These are phyloP conservation scores for Ceraceosorus guamensis DNA, from an alignment of 1,284 basidiomycete genomes.

Conservation along the genomic window DNA sequence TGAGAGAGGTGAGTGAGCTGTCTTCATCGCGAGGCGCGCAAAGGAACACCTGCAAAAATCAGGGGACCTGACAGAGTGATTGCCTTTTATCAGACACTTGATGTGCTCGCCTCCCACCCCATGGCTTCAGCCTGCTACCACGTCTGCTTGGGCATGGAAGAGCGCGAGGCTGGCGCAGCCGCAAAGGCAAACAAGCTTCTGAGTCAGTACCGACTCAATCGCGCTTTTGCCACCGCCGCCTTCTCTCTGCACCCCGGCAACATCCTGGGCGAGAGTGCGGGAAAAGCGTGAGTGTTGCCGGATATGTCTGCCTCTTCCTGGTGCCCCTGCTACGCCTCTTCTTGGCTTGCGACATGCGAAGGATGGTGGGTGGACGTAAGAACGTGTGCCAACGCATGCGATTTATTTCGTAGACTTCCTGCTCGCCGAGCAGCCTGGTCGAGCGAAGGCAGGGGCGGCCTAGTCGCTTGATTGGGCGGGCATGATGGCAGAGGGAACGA, in stretches of 20 bases:
- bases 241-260: conserved; percentile 43
- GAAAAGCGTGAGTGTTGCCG: conserved; percentile 19
- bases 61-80: no score
- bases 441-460: background rate
- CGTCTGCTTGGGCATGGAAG: conserved; percentile 46
- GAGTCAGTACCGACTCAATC: conserved; percentile 21
- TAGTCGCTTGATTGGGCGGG: no score
- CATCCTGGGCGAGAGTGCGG: conserved; percentile 41
- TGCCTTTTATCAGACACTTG: conserved; percentile 26
- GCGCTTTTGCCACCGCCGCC: conserved; percentile 32
- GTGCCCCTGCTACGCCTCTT: no score
- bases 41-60: no score
- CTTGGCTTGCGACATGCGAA: no score
- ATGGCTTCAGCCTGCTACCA: conserved; percentile 34
- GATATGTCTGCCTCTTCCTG: no score
- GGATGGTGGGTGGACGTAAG: no score
- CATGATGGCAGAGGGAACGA: no score
- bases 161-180: conserved; percentile 37
- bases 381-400: no score
- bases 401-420: no score
- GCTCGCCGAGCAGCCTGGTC: no score
- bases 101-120: conserved; percentile 45
- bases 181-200: conserved; percentile 37
- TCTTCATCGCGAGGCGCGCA: no score
- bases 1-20: conserved; percentile 20